A percentile compares a stretch with the other conserved stretches of the same genome.
These are phyloP conservation scores for Apiospora saccharicola DNA, from an alignment of 2,329 filamentous ascomycete genomes.

Conservation along the genomic window DNA sequence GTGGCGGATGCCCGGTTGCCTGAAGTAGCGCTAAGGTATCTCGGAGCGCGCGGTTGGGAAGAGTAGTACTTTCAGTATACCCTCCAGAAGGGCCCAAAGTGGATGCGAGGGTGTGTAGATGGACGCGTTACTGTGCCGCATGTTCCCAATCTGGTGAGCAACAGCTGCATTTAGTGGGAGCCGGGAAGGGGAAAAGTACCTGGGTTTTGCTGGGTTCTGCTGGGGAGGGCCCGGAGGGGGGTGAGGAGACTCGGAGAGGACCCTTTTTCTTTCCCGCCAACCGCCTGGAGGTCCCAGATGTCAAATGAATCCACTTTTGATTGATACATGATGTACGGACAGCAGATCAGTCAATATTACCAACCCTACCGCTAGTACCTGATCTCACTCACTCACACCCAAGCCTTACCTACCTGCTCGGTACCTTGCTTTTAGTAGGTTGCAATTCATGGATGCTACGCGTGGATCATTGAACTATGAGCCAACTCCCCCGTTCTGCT, in stretches of 20 bases:
- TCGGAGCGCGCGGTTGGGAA: not conserved
- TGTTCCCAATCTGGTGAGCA: not conserved
- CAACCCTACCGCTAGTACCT: conserved; percentile 8
- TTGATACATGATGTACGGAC: conserved; percentile 8
- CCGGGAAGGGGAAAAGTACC: conserved; percentile 4
- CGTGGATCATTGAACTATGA: conserved; percentile 1
- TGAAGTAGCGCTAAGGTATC: not conserved
- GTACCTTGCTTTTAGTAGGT: not conserved
- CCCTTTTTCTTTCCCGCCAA: conserved; percentile 7
- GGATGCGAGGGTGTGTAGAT: not conserved
- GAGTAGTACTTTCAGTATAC: not conserved
- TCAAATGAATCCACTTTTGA: not conserved
- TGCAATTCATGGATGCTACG: not conserved
- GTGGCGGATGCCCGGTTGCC: conserved; percentile 13
- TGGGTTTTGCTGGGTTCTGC: not conserved
- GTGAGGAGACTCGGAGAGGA: not conserved
- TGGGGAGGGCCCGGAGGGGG: not conserved
- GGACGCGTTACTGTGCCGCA: conserved; percentile 3
- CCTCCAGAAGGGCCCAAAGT: not conserved
- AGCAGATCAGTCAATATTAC: conserved; percentile 15
- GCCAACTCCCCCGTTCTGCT: not conserved
- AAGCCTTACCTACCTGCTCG: not conserved
- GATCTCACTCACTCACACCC: not conserved
- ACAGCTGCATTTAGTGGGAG: not conserved
- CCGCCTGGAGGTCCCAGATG: conserved; percentile 10